These are phyloP conservation scores for Phytopythium helicoides DNA, from an alignment of 352 stramenopile species.

Conservation along the genomic window DNA sequence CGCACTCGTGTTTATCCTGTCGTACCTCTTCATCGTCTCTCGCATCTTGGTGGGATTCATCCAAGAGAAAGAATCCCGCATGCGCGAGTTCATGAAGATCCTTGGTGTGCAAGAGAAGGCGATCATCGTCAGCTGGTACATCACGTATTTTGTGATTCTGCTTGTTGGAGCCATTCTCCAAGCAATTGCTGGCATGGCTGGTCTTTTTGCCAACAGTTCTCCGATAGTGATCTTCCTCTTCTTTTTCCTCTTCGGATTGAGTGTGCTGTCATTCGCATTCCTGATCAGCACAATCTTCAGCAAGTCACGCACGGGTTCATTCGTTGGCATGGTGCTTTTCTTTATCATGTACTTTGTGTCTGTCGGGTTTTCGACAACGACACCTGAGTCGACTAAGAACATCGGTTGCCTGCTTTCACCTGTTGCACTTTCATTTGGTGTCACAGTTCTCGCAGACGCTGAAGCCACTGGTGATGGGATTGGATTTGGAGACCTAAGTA, in stretches of 20 bases:
- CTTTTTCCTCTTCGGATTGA: conserved; percentile 66
- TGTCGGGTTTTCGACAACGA: conserved; percentile 22
- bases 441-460: conserved; percentile 41
- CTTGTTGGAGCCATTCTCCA: conserved; percentile 60
- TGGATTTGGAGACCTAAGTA: conserved; percentile 34
- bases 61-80: conserved; percentile 86
- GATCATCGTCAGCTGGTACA: conserved; percentile 70
- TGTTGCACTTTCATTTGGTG: conserved; percentile 60
- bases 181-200: conserved; percentile 26
- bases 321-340: conserved; percentile 79
- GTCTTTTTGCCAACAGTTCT: conserved; percentile 42
- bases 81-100: conserved; percentile 89
- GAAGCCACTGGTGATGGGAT: conserved; percentile 40
- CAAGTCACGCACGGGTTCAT: conserved; percentile 45
- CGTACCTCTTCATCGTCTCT: conserved; percentile 87
- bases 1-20: conserved; percentile 85
- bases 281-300: conserved; percentile 79
- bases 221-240: conserved; percentile 70
- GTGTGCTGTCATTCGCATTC: conserved; percentile 47
- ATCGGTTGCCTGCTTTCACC: conserved; percentile 52
- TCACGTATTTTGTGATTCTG: conserved; percentile 87
- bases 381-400: conserved; percentile 34
- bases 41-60: conserved; percentile 82
- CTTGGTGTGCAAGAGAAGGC: conserved; percentile 82
- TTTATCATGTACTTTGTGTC: conserved; percentile 83